phyloP scores from a whole-genome alignment of 148 eudicot species.

The Dianthus caryophyllus region DNA sequence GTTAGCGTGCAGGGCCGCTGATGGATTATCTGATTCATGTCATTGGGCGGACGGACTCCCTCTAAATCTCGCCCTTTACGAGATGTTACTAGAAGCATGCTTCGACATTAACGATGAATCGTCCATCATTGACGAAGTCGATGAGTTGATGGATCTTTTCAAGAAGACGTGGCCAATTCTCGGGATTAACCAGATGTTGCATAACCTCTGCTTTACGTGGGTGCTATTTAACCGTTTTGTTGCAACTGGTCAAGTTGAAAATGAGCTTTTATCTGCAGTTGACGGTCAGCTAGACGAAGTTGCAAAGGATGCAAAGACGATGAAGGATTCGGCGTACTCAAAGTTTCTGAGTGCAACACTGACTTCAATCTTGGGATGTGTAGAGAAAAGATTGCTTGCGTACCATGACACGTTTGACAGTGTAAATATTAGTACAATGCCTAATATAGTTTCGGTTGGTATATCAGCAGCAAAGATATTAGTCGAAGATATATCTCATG shows the following conservation, averaged over 20 bases:
- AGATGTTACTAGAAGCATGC: conserved; percentile 74
- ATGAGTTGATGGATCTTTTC: conserved; percentile 88
- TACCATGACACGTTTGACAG: conserved; percentile 93
- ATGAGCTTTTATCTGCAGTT: conserved; percentile 77
- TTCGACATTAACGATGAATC: conserved; percentile 75
- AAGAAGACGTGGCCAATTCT: conserved; percentile 91
- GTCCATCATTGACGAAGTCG: conserved; percentile 77
- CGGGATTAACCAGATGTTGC: conserved; percentile 81
- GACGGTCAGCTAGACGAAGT: conserved; percentile 89
- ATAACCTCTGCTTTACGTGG: conserved; percentile 91
- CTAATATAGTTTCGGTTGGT: conserved; percentile 76
- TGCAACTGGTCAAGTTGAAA: conserved; percentile 81
- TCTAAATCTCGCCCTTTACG: conserved; percentile 82
- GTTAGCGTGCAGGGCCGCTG: conserved; percentile 72
- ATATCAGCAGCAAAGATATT: conserved; percentile 79
- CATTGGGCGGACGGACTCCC: conserved; percentile 99
- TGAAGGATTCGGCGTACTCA: conserved; percentile 75
- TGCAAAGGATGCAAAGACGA: conserved; percentile 86
- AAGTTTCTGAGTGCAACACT: conserved; percentile 76
- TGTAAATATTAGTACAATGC: conserved; percentile 78
- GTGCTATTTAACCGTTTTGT: conserved; percentile 86
- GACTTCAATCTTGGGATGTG: conserved; percentile 92
- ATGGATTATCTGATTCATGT: conserved; percentile 65
- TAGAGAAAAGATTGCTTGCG: conserved; percentile 93
- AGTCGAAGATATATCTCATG: conserved; percentile 95